These are phyloP conservation scores for Zizania latifolia DNA, from an alignment of 176 grass and related monocot species.

Conservation along the genomic window DNA sequence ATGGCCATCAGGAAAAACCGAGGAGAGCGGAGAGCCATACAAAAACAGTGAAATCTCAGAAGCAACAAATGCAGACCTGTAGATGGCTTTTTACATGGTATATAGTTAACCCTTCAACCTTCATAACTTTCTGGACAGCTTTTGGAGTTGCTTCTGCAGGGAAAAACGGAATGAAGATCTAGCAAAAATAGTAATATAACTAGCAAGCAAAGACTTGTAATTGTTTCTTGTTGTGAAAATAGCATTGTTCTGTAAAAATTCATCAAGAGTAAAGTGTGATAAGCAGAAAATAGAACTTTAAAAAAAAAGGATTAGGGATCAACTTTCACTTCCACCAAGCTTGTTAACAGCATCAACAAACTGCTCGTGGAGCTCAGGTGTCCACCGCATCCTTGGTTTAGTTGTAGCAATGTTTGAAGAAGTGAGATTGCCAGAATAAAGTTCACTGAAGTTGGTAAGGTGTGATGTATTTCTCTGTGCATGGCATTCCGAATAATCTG, in stretches of 20 bases:
- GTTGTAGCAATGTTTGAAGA: slow-evolving; percentile 29
- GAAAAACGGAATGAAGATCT: background rate
- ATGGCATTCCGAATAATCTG: slow-evolving; percentile 19
- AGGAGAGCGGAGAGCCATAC: background rate
- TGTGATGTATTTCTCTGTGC: slow-evolving; percentile 17
- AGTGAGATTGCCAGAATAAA: slow-evolving; percentile 26
- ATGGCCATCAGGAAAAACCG: slow-evolving; percentile 4
- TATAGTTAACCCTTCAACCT: slow-evolving; percentile 77
- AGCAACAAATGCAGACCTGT: slow-evolving; percentile 38
- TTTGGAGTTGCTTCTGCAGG: slow-evolving; percentile 83
- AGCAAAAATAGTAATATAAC: background rate
- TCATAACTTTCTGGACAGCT: slow-evolving; percentile 78
- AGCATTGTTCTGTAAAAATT: background rate
- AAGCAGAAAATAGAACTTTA: background rate
- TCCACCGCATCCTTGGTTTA: slow-evolving; percentile 76
- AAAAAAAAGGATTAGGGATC: slow-evolving; percentile 10
- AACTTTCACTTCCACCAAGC: slow-evolving; percentile 83
- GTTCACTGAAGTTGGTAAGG: slow-evolving; percentile 33
- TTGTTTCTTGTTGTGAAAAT: background rate
- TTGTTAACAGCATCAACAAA: slow-evolving; percentile 74
- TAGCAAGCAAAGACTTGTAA: background rate
- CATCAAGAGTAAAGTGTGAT: background rate
- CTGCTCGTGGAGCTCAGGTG: slow-evolving; percentile 67
- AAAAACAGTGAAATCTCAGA: background rate
- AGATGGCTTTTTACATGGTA: slow-evolving; percentile 93